Base-by-base conservation (phyloP, 2,329 filamentous ascomycete genomes). In the Anthostomella pinea region DNA sequence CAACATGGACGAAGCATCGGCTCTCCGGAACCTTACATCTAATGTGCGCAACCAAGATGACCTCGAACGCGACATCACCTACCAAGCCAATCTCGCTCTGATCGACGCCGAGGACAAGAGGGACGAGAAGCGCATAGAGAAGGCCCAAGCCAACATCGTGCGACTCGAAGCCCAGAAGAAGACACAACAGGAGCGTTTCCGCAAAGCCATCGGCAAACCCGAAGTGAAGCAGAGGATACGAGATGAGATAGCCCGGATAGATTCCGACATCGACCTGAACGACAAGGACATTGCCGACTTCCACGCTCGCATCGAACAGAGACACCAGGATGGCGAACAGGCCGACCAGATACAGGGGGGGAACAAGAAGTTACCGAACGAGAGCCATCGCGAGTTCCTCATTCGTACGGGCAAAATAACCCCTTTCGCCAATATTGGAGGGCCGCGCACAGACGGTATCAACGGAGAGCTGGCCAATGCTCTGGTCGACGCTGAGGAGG, bases 351-450 rank as follows among this genome's bases (percentile, higher is more conserved):
- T 63, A 14, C 63, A 68, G 20, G 55, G 58, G 10, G 75, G 73
- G 18, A 79, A 75, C 34, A 72, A 74, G 40, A 79, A 78, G 35
- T 65, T 91, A 38, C 81, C 86, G 2, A 86, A 86, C 42, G 93
- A 97, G 66, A 88, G 78, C 16, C 81, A 87, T 43, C 79, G 90
- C 33, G 90, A 95, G 30, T 98, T 86, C 58, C 75, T 98, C 30
- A 93, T 98, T 31, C 81, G 93, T 18, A 98, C 91, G 0, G 93
- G 93, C 43, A 97, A 97, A 65, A 97, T 98, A 50, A 98, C 93
- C 0, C 93, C 93, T 0, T 98, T 98, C 56, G 86, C 89, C 6
- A 86, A 83, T 46, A 77, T 95, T 51, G 80, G 80, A 17, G 73
- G 78, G 10, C 72, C 77, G n/a, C 67, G 81, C 2, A 72, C 72